These are phyloP conservation scores for Teunomyces pallodes DNA, from an alignment of 805 yeast species.

Conservation along the genomic window DNA sequence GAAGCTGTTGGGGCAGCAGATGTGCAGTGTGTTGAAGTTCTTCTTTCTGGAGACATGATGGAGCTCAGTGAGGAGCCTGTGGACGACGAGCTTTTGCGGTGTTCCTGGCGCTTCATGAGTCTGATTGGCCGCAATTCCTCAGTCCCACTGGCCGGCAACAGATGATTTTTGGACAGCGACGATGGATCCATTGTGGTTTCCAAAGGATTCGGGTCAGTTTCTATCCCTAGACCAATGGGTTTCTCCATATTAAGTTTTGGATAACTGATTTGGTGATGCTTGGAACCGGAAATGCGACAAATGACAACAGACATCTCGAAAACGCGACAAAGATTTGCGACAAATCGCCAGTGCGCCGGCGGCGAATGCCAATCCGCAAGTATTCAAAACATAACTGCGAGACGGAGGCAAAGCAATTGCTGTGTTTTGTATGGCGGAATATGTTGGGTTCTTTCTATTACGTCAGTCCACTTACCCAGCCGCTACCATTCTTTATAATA, in stretches of 20 bases:
- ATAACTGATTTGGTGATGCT: not conserved
- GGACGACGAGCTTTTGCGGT: constrained; percentile 8
- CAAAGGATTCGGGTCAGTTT: constrained; percentile 6
- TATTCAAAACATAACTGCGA: too few relatives aligned
- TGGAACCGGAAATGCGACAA: not conserved
- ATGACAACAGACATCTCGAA: not conserved
- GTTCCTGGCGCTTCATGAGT: constrained; percentile 24
- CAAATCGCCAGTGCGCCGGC: not conserved
- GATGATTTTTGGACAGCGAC: not conserved
- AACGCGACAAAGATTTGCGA: not conserved
- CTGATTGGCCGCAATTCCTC: constrained; percentile 21
- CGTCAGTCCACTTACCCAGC: too few relatives aligned
- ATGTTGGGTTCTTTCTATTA: too few relatives aligned
- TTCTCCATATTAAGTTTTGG: not conserved
- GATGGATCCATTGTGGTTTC: constrained; percentile 1
- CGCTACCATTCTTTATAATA: too few relatives aligned
- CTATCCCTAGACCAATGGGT: constrained; percentile 7
- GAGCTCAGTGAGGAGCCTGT: constrained; percentile 6
- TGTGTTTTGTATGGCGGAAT: too few relatives aligned
- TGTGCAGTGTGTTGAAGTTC: not conserved
- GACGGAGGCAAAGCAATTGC: too few relatives aligned
- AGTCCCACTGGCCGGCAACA: constrained; percentile 5
- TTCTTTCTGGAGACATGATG: constrained; percentile 2
- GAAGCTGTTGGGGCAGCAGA: constrained; percentile 1
- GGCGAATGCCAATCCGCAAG: not conserved